Conservation (phyloP, 148 eudicot genomes). For the Pharnaceum exiguum region DNA sequence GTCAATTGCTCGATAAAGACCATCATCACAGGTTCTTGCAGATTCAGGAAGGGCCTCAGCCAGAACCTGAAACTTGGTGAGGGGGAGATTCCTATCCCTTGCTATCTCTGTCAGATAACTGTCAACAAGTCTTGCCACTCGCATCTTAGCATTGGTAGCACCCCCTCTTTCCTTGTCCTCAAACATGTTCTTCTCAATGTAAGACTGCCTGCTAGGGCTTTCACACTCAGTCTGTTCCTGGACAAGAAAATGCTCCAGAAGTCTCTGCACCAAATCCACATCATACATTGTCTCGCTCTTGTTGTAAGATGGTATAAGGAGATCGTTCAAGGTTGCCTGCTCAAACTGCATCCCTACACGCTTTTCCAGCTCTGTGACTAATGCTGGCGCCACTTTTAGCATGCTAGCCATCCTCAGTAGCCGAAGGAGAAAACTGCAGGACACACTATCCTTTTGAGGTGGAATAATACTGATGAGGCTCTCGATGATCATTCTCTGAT, state of each 20-base stretch:
- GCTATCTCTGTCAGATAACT: slow-evolving; percentile 93
- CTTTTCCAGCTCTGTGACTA: slow-evolving; percentile 89
- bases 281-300: slow-evolving; percentile 70
- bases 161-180: slow-evolving; percentile 36
- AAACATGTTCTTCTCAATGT: slow-evolving; percentile 38
- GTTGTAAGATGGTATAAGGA: slow-evolving; percentile 65
- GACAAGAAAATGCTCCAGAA: slow-evolving; percentile 86
- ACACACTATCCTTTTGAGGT: slow-evolving; percentile 75
- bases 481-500: slow-evolving; percentile 84
- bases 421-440: slow-evolving; percentile 86
- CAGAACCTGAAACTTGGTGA: slow-evolving; percentile 89
- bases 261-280: slow-evolving; percentile 88
- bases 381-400: slow-evolving; percentile 89
- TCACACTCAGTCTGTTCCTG: slow-evolving; percentile 72
- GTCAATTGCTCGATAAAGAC: slow-evolving; percentile 89
- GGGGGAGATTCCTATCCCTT: slow-evolving; percentile 66
- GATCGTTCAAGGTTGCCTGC: slow-evolving; percentile 72
- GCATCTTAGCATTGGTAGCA: slow-evolving; percentile 58
- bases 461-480: slow-evolving; percentile 92
- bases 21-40: slow-evolving; percentile 93
- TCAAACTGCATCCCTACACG: slow-evolving; percentile 98
- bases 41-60: slow-evolving; percentile 97
- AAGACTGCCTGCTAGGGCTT: slow-evolving; percentile 51
- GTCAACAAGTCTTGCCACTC: slow-evolving; percentile 92
- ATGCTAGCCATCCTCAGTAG: slow-evolving; percentile 77